Base-by-base conservation (phyloP, 2,329 filamentous ascomycete genomes). In the Penicillium sp. region DNA sequence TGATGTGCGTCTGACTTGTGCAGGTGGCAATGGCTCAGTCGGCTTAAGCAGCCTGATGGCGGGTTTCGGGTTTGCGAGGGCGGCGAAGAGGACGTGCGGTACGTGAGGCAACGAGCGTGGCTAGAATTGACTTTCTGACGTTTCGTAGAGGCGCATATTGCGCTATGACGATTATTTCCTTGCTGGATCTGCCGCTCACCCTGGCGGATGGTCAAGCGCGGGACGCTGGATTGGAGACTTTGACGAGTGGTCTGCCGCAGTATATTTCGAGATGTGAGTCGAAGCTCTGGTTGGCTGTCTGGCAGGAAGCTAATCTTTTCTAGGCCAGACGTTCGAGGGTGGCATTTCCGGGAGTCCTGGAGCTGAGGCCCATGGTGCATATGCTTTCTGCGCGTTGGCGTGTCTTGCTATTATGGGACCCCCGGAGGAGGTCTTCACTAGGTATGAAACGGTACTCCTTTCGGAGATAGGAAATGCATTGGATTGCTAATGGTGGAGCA, bases 361-460 rank as follows among this genome's bases (percentile, higher is more conserved):
- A 55, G 87, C 88, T 59, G 94, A 99, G 80, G 94, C 93, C 50
- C 94, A 99, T 75, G 94, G 94, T 57, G 94, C 91, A 60, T 99
- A 97, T 77, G 90, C 93, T 24, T 97, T 97, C 75, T 97, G 93
- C 75, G 92, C 90, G 52, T 78, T 99, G 55, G 94, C 88, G 51
- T 95, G 90, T 74, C 83, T 99, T 50, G 88, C 90, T 66, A 90
- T 97, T 60, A 77, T 97, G 45, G 92, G 90, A 67, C 81, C 87
- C 53, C 93, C 94, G 53, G 82, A 89, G 71, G 81, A 84, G 62
- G 88, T 84, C 58, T 85, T 97, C 60, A 81, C 85, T 56, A 86
- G 82, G 84, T 93, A 83, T 70, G 83, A 77, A 7, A 58, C 42
- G 40, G 22, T 22, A 40, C 24, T 4, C 34, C 8, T 9, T 2